phyloP scores from a whole-genome alignment of 495 filamentous ascomycete genomes.

The Daldinia vernicosa region DNA sequence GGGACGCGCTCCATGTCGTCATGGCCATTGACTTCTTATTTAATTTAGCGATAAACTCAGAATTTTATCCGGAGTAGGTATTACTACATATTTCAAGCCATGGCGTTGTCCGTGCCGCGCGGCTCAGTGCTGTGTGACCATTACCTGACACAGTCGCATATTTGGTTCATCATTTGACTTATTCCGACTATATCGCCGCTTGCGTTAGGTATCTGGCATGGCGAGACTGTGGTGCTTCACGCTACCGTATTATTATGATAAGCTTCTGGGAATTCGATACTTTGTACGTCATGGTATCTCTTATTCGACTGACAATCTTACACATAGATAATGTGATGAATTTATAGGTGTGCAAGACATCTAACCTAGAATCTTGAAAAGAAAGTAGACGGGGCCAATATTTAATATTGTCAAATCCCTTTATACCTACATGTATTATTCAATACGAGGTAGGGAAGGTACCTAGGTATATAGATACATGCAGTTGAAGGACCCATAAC shows the following conservation, averaged over 20 bases:
- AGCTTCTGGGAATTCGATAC: background rate
- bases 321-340: background rate
- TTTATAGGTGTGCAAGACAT: background rate
- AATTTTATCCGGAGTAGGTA: background rate
- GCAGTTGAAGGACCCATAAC: background rate
- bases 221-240: background rate
- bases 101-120: background rate
- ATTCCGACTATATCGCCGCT: slow-evolving; percentile 6
- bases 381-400: background rate
- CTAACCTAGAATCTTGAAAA: background rate
- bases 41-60: background rate
- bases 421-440: too few relatives aligned
- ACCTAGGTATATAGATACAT: background rate
- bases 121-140: background rate
- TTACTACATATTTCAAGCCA: background rate
- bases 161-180: slow-evolving; percentile 13
- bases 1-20: background rate
- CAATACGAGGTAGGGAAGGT: background rate
- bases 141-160: slow-evolving; percentile 28
- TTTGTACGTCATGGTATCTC: background rate
- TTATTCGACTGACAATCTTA: background rate
- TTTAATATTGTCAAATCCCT: background rate
- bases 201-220: slow-evolving; percentile 11
- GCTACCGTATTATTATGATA: background rate
- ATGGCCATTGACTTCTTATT: background rate